A percentile compares a stretch with the other conserved stretches of the same genome.
These are phyloP conservation scores for Gossypium mustelinum DNA, from an alignment of 345 rosid species.

Conservation along the genomic window DNA sequence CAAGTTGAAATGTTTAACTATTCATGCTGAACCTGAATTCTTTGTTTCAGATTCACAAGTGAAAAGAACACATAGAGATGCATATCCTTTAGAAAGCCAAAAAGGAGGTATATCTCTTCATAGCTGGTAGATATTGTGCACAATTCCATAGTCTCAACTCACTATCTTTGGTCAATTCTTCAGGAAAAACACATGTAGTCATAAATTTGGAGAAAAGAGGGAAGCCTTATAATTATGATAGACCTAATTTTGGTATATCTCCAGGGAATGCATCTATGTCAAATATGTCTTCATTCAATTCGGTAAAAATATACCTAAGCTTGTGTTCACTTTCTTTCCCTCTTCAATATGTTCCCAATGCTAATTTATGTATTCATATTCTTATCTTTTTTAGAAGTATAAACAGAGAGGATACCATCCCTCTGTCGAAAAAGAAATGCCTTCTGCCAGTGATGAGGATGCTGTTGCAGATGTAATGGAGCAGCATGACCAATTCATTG, in stretches of 20 bases:
- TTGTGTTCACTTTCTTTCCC: background rate
- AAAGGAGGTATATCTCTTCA: conserved; percentile 56
- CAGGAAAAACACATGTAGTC: conserved; percentile 64
- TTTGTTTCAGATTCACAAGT: conserved; percentile 50
- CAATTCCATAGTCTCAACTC: conserved; percentile 13
- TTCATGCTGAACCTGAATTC: conserved; percentile 11
- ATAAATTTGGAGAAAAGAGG: conserved; percentile 79
- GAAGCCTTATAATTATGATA: conserved; percentile 51
- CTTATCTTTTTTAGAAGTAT: conserved; percentile 26
- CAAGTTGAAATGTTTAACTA: conserved; percentile 4
- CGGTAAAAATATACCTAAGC: conserved; percentile 34
- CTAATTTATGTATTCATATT: conserved; percentile 11
- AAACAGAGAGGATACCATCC: conserved; percentile 55
- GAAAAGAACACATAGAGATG: conserved; percentile 53
- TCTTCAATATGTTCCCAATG: background rate
- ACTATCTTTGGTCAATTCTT: conserved; percentile 13
- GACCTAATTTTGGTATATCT: conserved; percentile 39
- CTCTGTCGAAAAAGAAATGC: conserved; percentile 51
- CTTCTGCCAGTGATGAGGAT: conserved; percentile 67
- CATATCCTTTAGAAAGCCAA: conserved; percentile 43
- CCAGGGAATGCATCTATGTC: conserved; percentile 37
- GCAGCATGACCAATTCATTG: conserved; percentile 76
- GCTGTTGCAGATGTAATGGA: conserved; percentile 61
- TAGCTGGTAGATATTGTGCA: conserved; percentile 15
- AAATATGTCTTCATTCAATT: conserved; percentile 42